Base-by-base conservation (phyloP, 1,139 yeast species). In the Lodderomyces parapsilosis region DNA sequence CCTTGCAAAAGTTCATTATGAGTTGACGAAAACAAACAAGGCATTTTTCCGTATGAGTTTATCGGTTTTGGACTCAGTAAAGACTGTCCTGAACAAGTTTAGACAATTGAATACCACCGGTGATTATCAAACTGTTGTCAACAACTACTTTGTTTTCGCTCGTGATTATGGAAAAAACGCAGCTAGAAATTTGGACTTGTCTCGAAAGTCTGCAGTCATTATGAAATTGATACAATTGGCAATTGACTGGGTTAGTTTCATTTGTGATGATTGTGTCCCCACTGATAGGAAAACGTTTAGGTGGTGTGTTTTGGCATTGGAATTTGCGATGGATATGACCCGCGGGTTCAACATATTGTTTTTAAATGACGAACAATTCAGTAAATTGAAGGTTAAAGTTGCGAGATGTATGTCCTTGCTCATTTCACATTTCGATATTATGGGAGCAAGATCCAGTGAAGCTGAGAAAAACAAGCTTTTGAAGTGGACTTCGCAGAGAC, bases 361-460 rank as follows among this genome's bases (percentile, higher is more conserved):
- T 0, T 71, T 93, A 39, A 80, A 80, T 46, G 89, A 88, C 48
- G 87, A 81, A 18, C 93, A 87, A 56, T 93, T 91, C 58, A 71
- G 78, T 45, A 68, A 74, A 40, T 68, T 93, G 53, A 83, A 90
- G 53, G 76, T 81, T 43, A 90, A 89, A 58, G 96, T 93, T 36
- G 96, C 98, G 0, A 87, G 96, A 2, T 90, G 98, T 63, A 90
- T 93, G 94, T 83, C 97, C 1, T 70, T 93, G 43, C 74, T 93
- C 49, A 91, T 93, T 50, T 88, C 97, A 0, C 99, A 93, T 66
- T 93, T 93, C 59, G 99, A 93, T 66, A 90, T 93, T 45, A 93
- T 93, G 96, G 99, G 99, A 42, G 97, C 98, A 0, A 77, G 98
- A 56, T 86, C 96, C 6, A 86, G 86, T 58, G 94, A 88, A 48